These are phyloP conservation scores for Colletotrichum destructivum DNA, from an alignment of 2,329 filamentous ascomycete species.

Conservation along the genomic window DNA sequence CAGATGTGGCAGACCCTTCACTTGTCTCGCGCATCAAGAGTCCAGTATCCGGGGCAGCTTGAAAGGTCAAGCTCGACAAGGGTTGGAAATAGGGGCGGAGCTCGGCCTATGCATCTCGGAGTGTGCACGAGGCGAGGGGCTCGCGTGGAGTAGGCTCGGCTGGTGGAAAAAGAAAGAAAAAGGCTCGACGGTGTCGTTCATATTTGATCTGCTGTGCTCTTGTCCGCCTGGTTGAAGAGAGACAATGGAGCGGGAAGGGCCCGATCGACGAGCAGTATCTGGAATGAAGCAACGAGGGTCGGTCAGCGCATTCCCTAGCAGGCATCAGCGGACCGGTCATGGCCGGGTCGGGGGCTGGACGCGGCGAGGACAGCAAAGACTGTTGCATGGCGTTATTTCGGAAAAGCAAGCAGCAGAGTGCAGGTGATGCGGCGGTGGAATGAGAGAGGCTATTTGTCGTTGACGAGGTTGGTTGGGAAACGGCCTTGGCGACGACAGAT, in stretches of 20 bases:
- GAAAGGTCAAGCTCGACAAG: background rate
- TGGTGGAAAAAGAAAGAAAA: slow-evolving; percentile 31
- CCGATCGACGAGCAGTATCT: slow-evolving; percentile 38
- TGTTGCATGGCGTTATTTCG: background rate
- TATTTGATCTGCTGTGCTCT: slow-evolving; percentile 2
- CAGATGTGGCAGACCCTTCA: slow-evolving; percentile 12
- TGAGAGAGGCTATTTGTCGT: background rate
- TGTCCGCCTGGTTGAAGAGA: slow-evolving; percentile 14
- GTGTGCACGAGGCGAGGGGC: slow-evolving; percentile 18
- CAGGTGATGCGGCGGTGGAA: background rate
- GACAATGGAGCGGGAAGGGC: slow-evolving; percentile 31
- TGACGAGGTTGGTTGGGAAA: background rate
- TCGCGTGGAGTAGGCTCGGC: slow-evolving; percentile 23
- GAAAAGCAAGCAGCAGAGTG: slow-evolving; percentile 25
- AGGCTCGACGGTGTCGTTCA: slow-evolving; percentile 6
- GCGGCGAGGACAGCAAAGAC: slow-evolving; percentile 14
- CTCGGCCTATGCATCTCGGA: slow-evolving; percentile 11
- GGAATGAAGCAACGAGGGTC: slow-evolving; percentile 32
- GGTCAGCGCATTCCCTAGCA: slow-evolving; percentile 1
- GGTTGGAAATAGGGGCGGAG: background rate
- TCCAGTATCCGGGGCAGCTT: background rate
- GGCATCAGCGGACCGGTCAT: slow-evolving; percentile 7
- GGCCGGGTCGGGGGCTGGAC: slow-evolving; percentile 21
- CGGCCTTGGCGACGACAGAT: too few relatives aligned
- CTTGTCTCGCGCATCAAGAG: slow-evolving; percentile 3